Evolutionary conservation across 768 basidiomycete species (phyloP), one percentile per base, ranked within the genome.

Genomic region (Rhodosporidiobolus sp.): DNA sequence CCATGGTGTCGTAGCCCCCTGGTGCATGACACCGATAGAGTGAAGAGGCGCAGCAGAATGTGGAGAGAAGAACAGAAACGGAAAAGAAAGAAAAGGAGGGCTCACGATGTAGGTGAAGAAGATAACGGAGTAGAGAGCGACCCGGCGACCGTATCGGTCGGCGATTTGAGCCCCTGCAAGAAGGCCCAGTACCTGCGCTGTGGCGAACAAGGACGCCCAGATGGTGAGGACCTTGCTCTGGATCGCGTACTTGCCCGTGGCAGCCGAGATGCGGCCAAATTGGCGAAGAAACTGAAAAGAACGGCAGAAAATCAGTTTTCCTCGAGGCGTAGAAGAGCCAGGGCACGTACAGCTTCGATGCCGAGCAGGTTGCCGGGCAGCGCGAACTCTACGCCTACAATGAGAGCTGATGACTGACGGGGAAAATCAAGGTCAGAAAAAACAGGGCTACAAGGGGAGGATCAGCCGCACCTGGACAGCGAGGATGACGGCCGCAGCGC

Each of bases 121-220:
- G 59, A 76, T 66, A 45, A 70, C 55, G 24, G 26, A 35, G 60
- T 64, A 76, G 17, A 76, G 53, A 16, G 56, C 43, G 7, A 65
- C 22, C 20, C 62, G 46, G 16, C 71, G 67, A 26, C 75, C 75
- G 50, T 69, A 73, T n/a, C 72, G 49, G 53, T 76, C 75, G 32
- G 34, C 12, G 24, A 63, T 20, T 11, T 14, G 34, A 6, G 46
- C 63, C 12, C 32, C 57, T 9, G 56, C 58, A 45, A 70, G 49
- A 22, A 66, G 71, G 43, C 67, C 63, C 19, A 58, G 30, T 30
- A 73, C 50, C 32, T 67, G 70, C 9, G 32, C 30, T 19, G 35
- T 38, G 8, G 56, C 56, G 56, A 57, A 57, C 7, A 57, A 22
- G 9, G 56, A 20, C 20, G 56, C 56, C 56, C 56, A 57, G 3